Evolutionary conservation across 169 alveolate species (phyloP).

Genomic region (Eimeria sp.): DNA sequence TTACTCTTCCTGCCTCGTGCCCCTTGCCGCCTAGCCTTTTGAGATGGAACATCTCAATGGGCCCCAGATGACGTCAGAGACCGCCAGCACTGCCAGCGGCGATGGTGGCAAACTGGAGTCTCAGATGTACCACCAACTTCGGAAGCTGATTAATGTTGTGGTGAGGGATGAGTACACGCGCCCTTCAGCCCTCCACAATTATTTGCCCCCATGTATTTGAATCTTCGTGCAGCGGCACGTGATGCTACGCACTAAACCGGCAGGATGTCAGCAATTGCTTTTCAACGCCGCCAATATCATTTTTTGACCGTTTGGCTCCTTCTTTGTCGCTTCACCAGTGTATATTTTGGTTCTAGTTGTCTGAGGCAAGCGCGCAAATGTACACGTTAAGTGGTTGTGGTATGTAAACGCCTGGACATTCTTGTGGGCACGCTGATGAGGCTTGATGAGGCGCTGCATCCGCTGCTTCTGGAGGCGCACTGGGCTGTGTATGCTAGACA

Average conservation of each 20-base stretch:
- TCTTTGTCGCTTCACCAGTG: neutral
- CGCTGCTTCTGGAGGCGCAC: neutral
- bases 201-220: neutral
- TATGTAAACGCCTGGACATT: neutral
- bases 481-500: neutral
- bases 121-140: constrained; percentile 83
- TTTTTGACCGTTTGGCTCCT: neutral
- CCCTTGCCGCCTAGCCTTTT: neutral
- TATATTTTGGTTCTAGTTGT: neutral
- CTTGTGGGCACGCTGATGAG: neutral
- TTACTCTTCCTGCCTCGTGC: neutral
- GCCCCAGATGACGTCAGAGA: constrained; percentile 67
- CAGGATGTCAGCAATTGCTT: neutral
- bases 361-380: neutral
- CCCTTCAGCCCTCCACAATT: constrained; percentile 1
- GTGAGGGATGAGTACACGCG: constrained; percentile 33
- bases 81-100: constrained; percentile 72
- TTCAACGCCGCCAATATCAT: neutral
- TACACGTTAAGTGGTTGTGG: neutral
- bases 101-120: constrained; percentile 80
- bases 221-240: neutral
- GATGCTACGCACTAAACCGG: neutral
- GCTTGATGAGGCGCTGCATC: neutral
- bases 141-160: constrained; percentile 85
- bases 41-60: constrained; percentile 66